Evolutionary conservation across 495 filamentous ascomycete species (phyloP).

Genomic region (Xylaria venustula): DNA sequence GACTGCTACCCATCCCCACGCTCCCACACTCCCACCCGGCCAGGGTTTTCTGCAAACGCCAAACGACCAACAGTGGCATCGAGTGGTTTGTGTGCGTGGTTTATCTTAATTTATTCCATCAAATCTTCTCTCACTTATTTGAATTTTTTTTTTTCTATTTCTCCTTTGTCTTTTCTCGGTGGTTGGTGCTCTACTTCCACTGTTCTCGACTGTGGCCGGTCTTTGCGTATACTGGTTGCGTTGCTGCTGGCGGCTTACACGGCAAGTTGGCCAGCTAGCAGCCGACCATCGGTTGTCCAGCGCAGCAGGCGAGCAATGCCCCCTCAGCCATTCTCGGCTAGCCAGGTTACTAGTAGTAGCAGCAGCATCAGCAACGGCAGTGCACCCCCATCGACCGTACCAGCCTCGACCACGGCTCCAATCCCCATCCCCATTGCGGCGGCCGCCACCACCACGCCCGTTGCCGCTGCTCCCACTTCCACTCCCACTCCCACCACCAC

Average conservation of each 20-base stretch:
- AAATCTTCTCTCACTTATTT: no score
- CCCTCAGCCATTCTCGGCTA: constrained; percentile 9
- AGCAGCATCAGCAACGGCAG: constrained; percentile 1
- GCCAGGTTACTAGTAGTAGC: constrained; percentile 9
- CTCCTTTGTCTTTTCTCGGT: no score
- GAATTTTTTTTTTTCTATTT: no score
- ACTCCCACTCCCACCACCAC: neutral
- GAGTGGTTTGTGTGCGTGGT: neutral
- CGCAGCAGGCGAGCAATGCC: constrained; percentile 13
- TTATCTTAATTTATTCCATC: no score
- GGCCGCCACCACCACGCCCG: constrained; percentile 12
- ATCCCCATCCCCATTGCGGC: constrained; percentile 11
- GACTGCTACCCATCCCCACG: neutral
- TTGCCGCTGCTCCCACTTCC: neutral
- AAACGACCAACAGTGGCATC: neutral
- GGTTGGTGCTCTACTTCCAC: no score
- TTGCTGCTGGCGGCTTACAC: constrained; percentile 2
- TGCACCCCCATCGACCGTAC: constrained; percentile 12
- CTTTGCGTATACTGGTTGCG: neutral
- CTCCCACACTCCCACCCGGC: neutral
- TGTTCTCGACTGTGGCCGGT: neutral
- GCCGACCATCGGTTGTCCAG: constrained; percentile 1
- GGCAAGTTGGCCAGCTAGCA: constrained; percentile 1
- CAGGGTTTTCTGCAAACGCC: constrained; percentile 1
- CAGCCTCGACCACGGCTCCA: constrained; percentile 12